Evolutionary conservation across 768 basidiomycete species (phyloP).

Genomic region (Postia placenta): DNA sequence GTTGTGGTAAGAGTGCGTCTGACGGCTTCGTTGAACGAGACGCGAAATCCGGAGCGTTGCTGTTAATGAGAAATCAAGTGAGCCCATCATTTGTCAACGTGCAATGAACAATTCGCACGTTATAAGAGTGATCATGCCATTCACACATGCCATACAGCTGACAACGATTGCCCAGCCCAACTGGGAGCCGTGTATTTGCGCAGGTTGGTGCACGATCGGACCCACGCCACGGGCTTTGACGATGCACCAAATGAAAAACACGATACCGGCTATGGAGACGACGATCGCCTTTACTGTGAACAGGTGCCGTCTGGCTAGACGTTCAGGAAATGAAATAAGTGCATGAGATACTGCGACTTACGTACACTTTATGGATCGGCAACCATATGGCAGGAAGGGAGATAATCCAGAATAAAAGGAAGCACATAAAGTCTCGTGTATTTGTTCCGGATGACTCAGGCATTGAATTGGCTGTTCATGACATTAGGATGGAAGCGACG

Average conservation of each 20-base stretch:
- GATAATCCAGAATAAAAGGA: constrained; percentile 84
- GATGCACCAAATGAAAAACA: constrained; percentile 76
- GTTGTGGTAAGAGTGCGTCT: constrained; percentile 59
- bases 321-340: constrained; percentile 5
- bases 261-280: constrained; percentile 61
- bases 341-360: constrained; percentile 5
- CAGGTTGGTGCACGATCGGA: constrained; percentile 62
- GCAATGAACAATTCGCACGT: constrained; percentile 36
- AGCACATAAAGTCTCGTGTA: constrained; percentile 71
- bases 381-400: constrained; percentile 79
- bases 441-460: constrained; percentile 68
- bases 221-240: constrained; percentile 73
- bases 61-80: constrained; percentile 16
- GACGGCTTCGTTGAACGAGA: constrained; percentile 51
- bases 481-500: background rate
- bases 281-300: constrained; percentile 77
- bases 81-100: background rate
- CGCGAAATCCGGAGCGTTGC: constrained; percentile 74
- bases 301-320: constrained; percentile 51
- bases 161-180: constrained; percentile 74
- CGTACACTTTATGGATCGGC: constrained; percentile 75
- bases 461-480: constrained; percentile 61
- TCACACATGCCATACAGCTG: constrained; percentile 71
- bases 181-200: constrained; percentile 56
- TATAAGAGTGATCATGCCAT: constrained; percentile 72